Percentiles rank a stretch among this genome's conserved stretches.
Evolutionary conservation across 495 filamentous ascomycete genomes (phyloP).

Genomic region (Talaromyces wortmannii): DNA sequence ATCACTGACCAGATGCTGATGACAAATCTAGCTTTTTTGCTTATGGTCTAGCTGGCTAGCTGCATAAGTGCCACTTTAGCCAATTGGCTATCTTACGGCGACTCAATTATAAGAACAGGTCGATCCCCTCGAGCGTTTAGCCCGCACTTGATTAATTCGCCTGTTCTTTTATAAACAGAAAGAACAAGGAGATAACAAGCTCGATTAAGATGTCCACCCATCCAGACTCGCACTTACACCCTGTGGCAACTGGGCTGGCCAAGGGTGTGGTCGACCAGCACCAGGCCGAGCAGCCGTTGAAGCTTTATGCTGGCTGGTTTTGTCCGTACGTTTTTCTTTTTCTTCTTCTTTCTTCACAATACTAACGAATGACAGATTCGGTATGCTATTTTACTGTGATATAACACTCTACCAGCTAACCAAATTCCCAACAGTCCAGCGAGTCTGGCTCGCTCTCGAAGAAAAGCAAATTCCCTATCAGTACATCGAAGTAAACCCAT

Average conservation of each 20-base stretch:
- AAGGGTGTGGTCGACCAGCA: slow-evolving; percentile 41
- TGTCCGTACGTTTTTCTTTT: slow-evolving; percentile 32
- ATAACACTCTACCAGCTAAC: not conserved
- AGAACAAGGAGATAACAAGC: too few relatives aligned
- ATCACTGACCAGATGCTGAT: too few relatives aligned
- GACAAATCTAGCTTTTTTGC: too few relatives aligned
- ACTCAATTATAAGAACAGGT: too few relatives aligned
- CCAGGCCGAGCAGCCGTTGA: slow-evolving; percentile 41
- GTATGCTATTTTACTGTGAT: slow-evolving; percentile 8
- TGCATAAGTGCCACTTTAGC: too few relatives aligned
- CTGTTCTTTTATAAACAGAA: too few relatives aligned
- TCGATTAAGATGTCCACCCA: slow-evolving; percentile 14
- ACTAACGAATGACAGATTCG: slow-evolving; percentile 19
- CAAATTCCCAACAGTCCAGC: slow-evolving; percentile 38
- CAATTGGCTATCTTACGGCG: too few relatives aligned
- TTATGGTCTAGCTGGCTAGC: too few relatives aligned
- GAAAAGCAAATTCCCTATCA: slow-evolving; percentile 68
- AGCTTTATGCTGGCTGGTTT: slow-evolving; percentile 61
- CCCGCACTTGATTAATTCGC: too few relatives aligned
- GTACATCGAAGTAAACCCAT: slow-evolving; percentile 68
- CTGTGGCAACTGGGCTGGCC: slow-evolving; percentile 46
- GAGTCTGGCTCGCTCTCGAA: slow-evolving; percentile 58
- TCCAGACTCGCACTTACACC: slow-evolving; percentile 41
- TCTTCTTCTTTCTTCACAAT: not conserved
- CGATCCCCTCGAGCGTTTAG: too few relatives aligned